Evolutionary conservation across 805 yeast species (phyloP).

Genomic region (Yamadazyma nakazawae): DNA sequence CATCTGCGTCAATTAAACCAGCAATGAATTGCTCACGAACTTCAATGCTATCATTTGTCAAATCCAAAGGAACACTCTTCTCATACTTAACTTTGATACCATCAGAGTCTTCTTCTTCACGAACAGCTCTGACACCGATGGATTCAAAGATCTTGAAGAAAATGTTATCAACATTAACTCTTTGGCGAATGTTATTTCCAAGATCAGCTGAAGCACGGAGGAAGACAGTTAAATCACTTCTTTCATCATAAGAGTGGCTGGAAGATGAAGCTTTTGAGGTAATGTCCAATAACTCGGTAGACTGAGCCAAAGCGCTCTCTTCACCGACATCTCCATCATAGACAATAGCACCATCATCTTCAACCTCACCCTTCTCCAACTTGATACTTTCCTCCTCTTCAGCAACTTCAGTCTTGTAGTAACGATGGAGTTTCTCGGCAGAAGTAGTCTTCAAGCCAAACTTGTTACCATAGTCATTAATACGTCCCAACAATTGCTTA

Average conservation of each 20-base stretch:
- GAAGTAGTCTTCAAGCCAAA: constrained; percentile 3
- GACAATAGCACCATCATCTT: background rate
- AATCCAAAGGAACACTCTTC: constrained; percentile 25
- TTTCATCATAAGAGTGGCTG: background rate
- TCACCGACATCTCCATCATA: background rate
- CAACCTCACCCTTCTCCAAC: background rate
- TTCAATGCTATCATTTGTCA: constrained; percentile 33
- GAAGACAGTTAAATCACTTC: constrained; percentile 1
- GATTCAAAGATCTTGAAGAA: constrained; percentile 26
- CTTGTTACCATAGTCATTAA: constrained; percentile 18
- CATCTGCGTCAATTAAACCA: constrained; percentile 42
- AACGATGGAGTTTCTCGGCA: background rate
- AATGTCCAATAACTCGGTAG: too few relatives aligned
- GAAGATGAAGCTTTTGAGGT: background rate
- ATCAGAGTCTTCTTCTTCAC: constrained; percentile 4
- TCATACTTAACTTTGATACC: constrained; percentile 10
- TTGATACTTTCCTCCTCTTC: background rate
- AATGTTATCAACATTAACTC: constrained; percentile 1
- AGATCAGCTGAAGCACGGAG: background rate
- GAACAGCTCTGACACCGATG: constrained; percentile 15
- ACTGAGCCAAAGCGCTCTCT: too few relatives aligned
- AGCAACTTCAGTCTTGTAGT: background rate
- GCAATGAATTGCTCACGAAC: constrained; percentile 45
- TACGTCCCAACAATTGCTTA: constrained; percentile 18
- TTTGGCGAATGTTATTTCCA: background rate